Evolutionary conservation across 2,329 filamentous ascomycete species (phyloP).

Genomic region (Myriosclerotinia curreyana): DNA sequence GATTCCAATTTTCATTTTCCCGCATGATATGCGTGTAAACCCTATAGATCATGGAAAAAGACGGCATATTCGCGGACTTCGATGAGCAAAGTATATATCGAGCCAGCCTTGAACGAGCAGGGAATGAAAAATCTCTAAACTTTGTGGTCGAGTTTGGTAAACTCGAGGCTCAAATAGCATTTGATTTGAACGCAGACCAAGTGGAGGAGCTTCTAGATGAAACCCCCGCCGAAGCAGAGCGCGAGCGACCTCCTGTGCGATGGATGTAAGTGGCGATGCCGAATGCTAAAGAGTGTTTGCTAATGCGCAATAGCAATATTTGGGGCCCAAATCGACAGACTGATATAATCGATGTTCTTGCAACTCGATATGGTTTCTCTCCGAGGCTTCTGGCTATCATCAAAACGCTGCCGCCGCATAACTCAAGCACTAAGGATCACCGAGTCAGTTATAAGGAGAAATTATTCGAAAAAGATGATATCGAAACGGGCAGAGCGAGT

Average conservation of each 20-base stretch:
- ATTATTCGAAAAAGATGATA: slow-evolving; percentile 30
- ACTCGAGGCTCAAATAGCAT: slow-evolving; percentile 53
- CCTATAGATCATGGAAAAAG: slow-evolving; percentile 26
- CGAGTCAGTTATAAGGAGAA: slow-evolving; percentile 23
- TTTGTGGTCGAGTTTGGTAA: slow-evolving; percentile 65
- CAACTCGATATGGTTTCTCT: slow-evolving; percentile 64
- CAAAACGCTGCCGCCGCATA: slow-evolving; percentile 50
- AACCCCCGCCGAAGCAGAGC: slow-evolving; percentile 37
- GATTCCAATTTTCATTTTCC: slow-evolving; percentile 5
- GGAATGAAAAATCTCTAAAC: slow-evolving; percentile 48
- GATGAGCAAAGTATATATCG: slow-evolving; percentile 50
- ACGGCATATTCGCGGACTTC: slow-evolving; percentile 44
- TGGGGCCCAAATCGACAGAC: slow-evolving; percentile 64
- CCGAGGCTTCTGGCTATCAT: slow-evolving; percentile 63
- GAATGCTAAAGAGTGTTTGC: slow-evolving; percentile 12
- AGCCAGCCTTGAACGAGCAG: slow-evolving; percentile 44
- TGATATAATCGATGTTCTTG: slow-evolving; percentile 53
- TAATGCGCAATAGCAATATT: slow-evolving; percentile 53
- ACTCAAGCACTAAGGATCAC: slow-evolving; percentile 23
- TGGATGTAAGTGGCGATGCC: slow-evolving; percentile 59
- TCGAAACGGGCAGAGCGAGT: slow-evolving; percentile 29
- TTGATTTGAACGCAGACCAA: slow-evolving; percentile 48
- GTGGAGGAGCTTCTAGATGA: slow-evolving; percentile 43
- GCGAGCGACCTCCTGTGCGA: slow-evolving; percentile 49
- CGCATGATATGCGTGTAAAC: neutral